Percentiles rank a stretch among this genome's conserved stretches.
Conservation (phyloP, 345 rosid genomes). For the Eucalyptus polybractea region DNA sequence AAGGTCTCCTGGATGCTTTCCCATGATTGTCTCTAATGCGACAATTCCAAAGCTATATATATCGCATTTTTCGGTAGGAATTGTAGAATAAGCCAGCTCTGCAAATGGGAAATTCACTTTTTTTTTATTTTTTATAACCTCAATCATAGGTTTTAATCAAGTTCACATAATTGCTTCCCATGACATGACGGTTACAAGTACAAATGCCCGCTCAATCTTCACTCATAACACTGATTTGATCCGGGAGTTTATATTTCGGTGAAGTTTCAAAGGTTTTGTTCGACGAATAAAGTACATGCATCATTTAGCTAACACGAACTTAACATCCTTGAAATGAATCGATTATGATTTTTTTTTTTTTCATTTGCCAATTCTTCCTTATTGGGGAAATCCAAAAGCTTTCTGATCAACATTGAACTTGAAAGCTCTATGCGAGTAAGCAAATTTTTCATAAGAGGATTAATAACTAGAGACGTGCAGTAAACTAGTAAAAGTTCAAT, state of each 20-base stretch:
- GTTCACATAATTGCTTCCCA: neutral
- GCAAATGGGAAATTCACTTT: neutral
- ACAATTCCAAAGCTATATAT: neutral
- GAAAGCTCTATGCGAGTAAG: neutral
- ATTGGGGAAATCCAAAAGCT: neutral
- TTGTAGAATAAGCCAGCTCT: fast-evolving
- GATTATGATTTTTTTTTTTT: neutral
- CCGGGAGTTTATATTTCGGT: neutral
- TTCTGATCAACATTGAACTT: neutral
- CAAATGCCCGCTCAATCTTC: neutral
- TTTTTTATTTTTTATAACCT: neutral
- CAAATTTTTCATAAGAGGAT: neutral
- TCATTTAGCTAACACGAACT: neutral
- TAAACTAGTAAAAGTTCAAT: too few relatives aligned
- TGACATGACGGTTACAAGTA: neutral
- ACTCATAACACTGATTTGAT: neutral
- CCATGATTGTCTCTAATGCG: neutral
- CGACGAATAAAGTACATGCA: neutral
- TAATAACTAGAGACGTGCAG: neutral
- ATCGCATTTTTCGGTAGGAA: neutral
- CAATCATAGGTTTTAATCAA: neutral
- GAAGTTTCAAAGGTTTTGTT: neutral
- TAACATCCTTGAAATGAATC: neutral
- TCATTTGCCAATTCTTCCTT: neutral
- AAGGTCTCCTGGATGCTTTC: neutral